Conservation (phyloP, 257 asterid genomes). For the Solanum virginianum region DNA sequence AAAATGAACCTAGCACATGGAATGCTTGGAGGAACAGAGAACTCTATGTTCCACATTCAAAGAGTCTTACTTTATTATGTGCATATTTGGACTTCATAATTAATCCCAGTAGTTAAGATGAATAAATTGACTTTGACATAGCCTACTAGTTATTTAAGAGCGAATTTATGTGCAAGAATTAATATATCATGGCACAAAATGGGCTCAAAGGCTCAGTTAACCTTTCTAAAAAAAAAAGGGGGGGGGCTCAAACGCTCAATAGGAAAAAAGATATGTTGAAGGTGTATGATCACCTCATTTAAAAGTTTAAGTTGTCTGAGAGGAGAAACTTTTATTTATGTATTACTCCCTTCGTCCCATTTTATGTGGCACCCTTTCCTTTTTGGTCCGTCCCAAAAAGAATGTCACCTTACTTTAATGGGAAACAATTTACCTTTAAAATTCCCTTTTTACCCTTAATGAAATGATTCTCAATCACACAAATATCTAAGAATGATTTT, state of each 20-base stretch:
- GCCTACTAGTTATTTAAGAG: neutral
- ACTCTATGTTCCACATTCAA: neutral
- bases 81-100: neutral
- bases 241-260: neutral
- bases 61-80: neutral
- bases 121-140: neutral
- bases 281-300: neutral
- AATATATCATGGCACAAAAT: neutral
- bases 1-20: neutral
- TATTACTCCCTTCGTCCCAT: neutral
- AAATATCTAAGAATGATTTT: too few relatives aligned
- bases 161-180: neutral
- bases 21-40: neutral
- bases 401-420: too few relatives aligned
- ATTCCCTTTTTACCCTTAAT: too few relatives aligned
- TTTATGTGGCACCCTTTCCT: too few relatives aligned
- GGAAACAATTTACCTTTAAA: too few relatives aligned
- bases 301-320: neutral
- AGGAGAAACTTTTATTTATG: neutral
- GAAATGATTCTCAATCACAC: too few relatives aligned
- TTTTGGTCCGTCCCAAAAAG: too few relatives aligned
- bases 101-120: neutral
- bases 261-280: neutral
- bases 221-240: too few relatives aligned
- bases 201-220: neutral